A percentile compares a stretch with the other conserved stretches of the same genome.
Evolutionary conservation across 1,139 yeast genomes (phyloP).

Genomic region (Candida sp.): DNA sequence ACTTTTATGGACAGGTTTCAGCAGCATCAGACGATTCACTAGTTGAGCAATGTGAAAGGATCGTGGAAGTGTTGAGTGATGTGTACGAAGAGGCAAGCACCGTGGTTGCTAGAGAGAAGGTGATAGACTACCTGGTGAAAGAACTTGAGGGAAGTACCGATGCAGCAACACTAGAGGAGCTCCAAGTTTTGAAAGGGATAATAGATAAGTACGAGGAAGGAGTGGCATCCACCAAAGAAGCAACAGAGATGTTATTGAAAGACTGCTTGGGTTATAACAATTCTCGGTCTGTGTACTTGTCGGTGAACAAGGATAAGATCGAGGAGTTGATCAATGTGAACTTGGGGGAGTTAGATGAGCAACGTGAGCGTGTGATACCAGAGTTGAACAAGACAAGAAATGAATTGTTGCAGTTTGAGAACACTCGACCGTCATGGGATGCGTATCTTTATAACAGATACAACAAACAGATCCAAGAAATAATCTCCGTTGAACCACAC

Average conservation of each 20-base stretch:
- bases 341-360: background rate
- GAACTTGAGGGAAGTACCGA: background rate
- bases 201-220: background rate
- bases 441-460: background rate
- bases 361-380: background rate
- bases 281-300: background rate
- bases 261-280: background rate
- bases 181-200: background rate
- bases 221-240: background rate
- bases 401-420: background rate
- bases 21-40: background rate
- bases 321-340: background rate
- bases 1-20: slow-evolving; percentile 22
- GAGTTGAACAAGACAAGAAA: background rate
- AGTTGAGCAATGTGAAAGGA: slow-evolving; percentile 12
- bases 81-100: slow-evolving; percentile 21
- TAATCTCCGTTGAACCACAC: too few relatives aligned
- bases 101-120: slow-evolving; percentile 22
- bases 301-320: background rate
- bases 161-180: background rate
- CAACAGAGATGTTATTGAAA: background rate
- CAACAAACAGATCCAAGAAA: background rate
- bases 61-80: slow-evolving; percentile 15
- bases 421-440: background rate
- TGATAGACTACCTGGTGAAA: slow-evolving; percentile 18